Base-by-base conservation (phyloP, 441 rosid genomes). In the Euphorbia schlechtendalii region DNA sequence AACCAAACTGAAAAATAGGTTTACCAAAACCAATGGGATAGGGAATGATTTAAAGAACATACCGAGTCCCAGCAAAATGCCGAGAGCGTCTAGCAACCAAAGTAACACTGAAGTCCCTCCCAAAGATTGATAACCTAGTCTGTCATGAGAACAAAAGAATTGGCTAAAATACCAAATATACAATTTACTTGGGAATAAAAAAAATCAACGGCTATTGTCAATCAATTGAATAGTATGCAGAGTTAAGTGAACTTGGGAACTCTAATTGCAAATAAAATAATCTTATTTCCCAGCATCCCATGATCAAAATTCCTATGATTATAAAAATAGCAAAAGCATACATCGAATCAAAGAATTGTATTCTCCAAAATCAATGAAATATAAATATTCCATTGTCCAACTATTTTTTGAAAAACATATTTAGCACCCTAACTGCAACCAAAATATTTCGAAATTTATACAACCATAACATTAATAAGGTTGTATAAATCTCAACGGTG, bases 11-110 rank as follows among this genome's bases (percentile, higher is more conserved):
- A 38, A 38, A 38, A 38, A 5, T 38, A 38, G 41, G 41, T 38
- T 38, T 6, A 8, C 41, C 41, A 38, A 38, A 38, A 38, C 41
- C 41, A 38, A 38, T 38, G 41, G 41, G 10, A 8, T 38, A 38
- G 41, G 41, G 41, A 38, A 38, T 38, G 41, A 12, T 38, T 8
- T 6, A 38, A 38, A 59, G 43, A 71, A 68, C 77, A 59, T 87
- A 94, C 99, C 98, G 92, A 24, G 99, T 88, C 70, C 98, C 99
- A 60, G 98, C 99, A 89, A 91, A 95, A 80, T 95, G 98, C 25
- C 98, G 89, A 61, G 99, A 95, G 63, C 98, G 91, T 66, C 96
- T 89, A 73, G 99, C 85, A 69, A 87, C 77, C 74, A 94, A 59
- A 49, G 88, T 66, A 76, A 87, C 98, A 72, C 90, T 84, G 73